Evolutionary conservation across 768 basidiomycete species (phyloP).

Genomic region (Russula earlei): DNA sequence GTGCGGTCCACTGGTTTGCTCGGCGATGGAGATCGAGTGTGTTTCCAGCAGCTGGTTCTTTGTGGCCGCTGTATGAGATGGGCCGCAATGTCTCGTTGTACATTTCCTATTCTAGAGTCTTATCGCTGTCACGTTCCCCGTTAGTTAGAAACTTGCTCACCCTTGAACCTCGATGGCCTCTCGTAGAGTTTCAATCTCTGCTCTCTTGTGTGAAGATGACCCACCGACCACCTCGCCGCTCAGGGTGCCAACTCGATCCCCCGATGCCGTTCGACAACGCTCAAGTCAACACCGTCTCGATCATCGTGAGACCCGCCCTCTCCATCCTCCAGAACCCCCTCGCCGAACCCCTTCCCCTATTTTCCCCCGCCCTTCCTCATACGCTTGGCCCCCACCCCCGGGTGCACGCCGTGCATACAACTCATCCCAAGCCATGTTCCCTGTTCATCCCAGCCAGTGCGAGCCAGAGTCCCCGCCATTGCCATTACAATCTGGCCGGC

Average conservation of each 20-base stretch:
- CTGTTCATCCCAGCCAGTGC: neutral
- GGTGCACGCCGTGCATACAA: constrained; percentile 1
- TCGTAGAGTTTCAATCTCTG: constrained; percentile 66
- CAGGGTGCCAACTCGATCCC: constrained; percentile 1
- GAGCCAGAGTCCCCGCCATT: neutral
- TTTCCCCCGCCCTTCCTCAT: neutral
- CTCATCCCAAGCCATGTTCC: constrained; percentile 3
- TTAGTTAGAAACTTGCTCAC: no score
- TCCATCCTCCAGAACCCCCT: constrained; percentile 21
- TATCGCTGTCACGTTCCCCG: constrained; percentile 3
- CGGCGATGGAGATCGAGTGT: constrained; percentile 25
- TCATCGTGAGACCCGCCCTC: constrained; percentile 17
- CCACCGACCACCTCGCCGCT: constrained; percentile 1
- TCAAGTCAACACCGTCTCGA: constrained; percentile 2
- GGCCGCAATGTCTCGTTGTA: constrained; percentile 91
- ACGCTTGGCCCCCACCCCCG: constrained; percentile 3
- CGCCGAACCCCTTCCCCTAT: constrained; percentile 23
- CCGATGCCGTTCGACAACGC: neutral
- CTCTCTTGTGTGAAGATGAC: constrained; percentile 51
- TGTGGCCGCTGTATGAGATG: constrained; percentile 57
- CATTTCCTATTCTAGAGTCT: constrained; percentile 30
- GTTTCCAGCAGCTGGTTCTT: constrained; percentile 43
- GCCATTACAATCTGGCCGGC: constrained; percentile 6
- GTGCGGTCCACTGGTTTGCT: constrained; percentile 55
- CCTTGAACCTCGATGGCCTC: constrained; percentile 39